Base-by-base conservation (phyloP, 257 asterid species). In the Rubia yunnanensis region DNA sequence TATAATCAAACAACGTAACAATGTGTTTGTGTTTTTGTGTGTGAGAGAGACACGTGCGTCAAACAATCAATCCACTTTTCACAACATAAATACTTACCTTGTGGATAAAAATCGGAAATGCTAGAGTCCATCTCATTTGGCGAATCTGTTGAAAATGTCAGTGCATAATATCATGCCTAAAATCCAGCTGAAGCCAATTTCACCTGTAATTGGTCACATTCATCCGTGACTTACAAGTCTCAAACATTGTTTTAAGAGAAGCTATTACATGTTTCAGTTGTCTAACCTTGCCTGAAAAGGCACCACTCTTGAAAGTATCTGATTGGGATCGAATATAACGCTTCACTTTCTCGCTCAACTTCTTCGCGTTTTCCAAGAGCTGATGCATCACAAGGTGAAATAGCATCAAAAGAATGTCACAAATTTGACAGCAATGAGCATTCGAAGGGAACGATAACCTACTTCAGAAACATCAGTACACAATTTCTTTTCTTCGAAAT, bases 61-160 rank as follows among this genome's bases (percentile, higher is more conserved):
- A 9, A 57, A 32, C 20, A 20, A 8, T 28, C 36, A 13, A 36
- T n/a, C n/a, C n/a, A n/a, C n/a, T n/a, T n/a, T n/a, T 22, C 58
- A 18, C 0, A 24, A 63, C 13, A 8, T 36, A 44, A n/a, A 54
- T 48, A 60, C 79, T 70, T 68, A 78, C 92, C 76, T 0, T 72
- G 28, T 10, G 89, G 89, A 52, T 85, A 85, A 38, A 87, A 83
- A 50, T 78, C 81, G 2, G 68, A 41, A 4, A 87, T 78, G 7
- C 20, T 58, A 0, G 95, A 85, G 7, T 86, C 88, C 8, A 73
- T 71, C 31, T 84, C 86, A 1, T 66, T 69, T 0, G 75, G 60
- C 67, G 34, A 73, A 36, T 76, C 72, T 50, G 76, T 79, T 20
- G 66, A 68, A 48, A 86, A 80, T 28, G 84, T 86, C 58, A 71